Evolutionary conservation across 2,329 filamentous ascomycete genomes (phyloP), one percentile per base, ranked within the genome.

Genomic region (Madurella fahalii): DNA sequence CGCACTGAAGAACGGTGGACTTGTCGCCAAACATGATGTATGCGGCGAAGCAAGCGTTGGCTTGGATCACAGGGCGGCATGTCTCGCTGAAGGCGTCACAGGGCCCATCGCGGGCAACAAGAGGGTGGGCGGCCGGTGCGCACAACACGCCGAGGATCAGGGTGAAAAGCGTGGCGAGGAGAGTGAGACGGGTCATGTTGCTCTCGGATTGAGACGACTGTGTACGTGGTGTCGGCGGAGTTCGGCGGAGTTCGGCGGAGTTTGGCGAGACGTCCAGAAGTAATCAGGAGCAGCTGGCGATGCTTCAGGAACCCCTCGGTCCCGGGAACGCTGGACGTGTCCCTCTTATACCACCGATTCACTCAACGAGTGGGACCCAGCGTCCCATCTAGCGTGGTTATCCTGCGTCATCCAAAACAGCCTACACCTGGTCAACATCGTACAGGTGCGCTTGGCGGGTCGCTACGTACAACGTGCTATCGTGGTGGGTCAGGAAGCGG

Each of bases 41-140:
- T 2, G 45, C 50, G 7, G 56, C 56, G 18, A 58, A 53, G 42
- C 56, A 56, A 2, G 56, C 53, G 40, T 56, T 58, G 16, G 49
- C 56, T 5, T 49, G 42, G 9, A 56, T 30, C 1, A 58, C 50
- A 9, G 51, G 50, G 5, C 53, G 46, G 39, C 50, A 58, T 9
- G 41, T 48, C 34, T 56, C 50, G 42, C 53, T 56, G 49, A n/a
- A 56, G 34, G 56, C 49, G 42, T 58, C 53, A 16, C 53, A 58
- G 1, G 50, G 56, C 31, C 41, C 49, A 25, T 53, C 50, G 18
- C 45, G 44, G n/a, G 41, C 17, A 4, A 18, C 31, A 2, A 47
- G 40, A 5, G 39, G 1, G 39, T 30, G 30, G 9, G 51, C 17
- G 2, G 34, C 34, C 2, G 44, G 31, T 5, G 51, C 20, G 12